Evolutionary conservation across 805 yeast species (phyloP), one percentile per base, ranked within the genome.

Genomic region (Grigorovia humatica): DNA sequence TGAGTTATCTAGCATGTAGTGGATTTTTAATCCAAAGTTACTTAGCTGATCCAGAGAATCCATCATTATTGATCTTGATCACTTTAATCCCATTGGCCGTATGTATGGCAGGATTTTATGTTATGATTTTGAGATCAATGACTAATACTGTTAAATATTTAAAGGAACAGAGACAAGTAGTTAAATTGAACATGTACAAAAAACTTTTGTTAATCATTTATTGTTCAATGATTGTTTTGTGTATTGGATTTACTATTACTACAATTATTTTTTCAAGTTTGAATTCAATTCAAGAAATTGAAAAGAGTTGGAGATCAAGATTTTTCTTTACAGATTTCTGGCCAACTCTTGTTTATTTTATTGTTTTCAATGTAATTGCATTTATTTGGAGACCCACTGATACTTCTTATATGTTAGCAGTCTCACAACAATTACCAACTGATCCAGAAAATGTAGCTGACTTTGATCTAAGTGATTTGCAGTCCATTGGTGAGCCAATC

Each of bases 331-430:
- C 84, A 46, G 96, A 91, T 60, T 95, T 95, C 72, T 90, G 98
- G 96, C 96, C 96, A 43, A 83, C 95, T 48, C 77, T 88, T 48
- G 83, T 89, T 13, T 93, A 88, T 70, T 88, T 86, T 63, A 70
- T 83, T 47, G 90, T 90, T 42, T 90, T 93, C 66, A 78, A 84
- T 60, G 79, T 89, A 9, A 76, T 93, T 56, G 87, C 96, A 5
- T 80, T 89, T 73, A 79, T 93, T 56, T 93, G 99, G 99, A 83
- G 99, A 69, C 99, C 99, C 50, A 91, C 97, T 0, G 93, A 85
- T 59, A 88, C 96, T 43, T 89, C 96, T 52, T 86, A 90, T 62
- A 83, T 95, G 80, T 79, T 93, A 63, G 98, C 97, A 12, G 90
- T 90, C 55, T 87, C 96, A 2, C 88, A 88, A 50, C 98, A 93